A percentile compares a stretch with the other conserved stretches of the same genome.
Evolutionary conservation across 1,139 yeast species (phyloP).

Genomic region (Magnusiomyces ingens): DNA sequence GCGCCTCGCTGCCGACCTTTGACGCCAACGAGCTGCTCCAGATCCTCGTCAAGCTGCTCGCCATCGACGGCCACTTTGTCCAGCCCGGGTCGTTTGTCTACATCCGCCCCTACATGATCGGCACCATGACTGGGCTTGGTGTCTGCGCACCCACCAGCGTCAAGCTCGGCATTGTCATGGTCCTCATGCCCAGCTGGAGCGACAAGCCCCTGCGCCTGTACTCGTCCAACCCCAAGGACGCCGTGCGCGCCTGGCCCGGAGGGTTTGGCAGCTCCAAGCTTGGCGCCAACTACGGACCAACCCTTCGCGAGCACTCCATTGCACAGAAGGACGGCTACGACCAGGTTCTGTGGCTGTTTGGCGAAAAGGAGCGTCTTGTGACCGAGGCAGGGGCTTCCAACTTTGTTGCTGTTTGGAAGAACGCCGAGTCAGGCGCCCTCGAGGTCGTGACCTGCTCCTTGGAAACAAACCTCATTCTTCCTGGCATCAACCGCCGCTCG

Average conservation of each 20-base stretch:
- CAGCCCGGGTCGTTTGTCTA: conserved; percentile 30
- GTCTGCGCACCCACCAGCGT: conserved; percentile 36
- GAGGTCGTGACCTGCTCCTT: conserved; percentile 42
- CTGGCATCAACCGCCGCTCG: conserved; percentile 42
- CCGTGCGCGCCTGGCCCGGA: conserved; percentile 97
- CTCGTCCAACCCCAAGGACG: conserved; percentile 31
- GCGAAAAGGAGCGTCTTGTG: conserved; percentile 35
- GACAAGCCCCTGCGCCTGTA: conserved; percentile 36
- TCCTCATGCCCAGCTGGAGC: conserved; percentile 31
- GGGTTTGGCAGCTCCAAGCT: conserved; percentile 94
- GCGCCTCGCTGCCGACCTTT: conserved; percentile 38
- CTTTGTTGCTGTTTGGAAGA: conserved; percentile 36
- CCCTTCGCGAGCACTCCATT: conserved; percentile 35
- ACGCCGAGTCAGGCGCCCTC: conserved; percentile 26
- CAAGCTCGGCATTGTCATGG: conserved; percentile 36
- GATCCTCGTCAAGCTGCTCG: conserved; percentile 35
- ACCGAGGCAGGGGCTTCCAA: conserved; percentile 45
- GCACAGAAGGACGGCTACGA: conserved; percentile 38
- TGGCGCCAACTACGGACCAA: conserved; percentile 81
- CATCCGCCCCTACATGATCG: conserved; percentile 31
- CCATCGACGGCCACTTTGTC: conserved; percentile 36
- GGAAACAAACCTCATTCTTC: conserved; percentile 35
- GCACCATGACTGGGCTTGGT: conserved; percentile 36
- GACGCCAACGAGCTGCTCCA: conserved; percentile 37
- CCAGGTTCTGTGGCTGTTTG: conserved; percentile 42